Conservation (phyloP, 257 asterid species). For the Fraxinus excelsior region DNA sequence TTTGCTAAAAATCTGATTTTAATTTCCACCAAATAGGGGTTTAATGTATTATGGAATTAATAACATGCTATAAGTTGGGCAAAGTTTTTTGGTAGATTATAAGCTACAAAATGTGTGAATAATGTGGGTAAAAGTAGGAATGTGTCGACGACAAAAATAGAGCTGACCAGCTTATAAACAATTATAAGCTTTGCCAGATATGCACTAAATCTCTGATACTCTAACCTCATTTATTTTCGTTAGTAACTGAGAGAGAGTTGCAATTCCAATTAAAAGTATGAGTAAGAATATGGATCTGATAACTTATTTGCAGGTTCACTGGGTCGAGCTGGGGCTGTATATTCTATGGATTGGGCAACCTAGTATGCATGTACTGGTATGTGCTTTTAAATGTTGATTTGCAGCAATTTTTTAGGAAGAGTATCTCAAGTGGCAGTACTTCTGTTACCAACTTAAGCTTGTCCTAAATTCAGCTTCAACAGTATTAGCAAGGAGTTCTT, state of each 20-base stretch:
- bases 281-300: not conserved
- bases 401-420: not conserved
- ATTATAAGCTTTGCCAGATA: no score
- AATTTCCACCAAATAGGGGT: no score
- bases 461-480: constrained; percentile 48
- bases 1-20: no score
- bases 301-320: constrained; percentile 65
- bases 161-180: no score
- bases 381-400: not conserved
- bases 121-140: no score
- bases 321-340: constrained; percentile 86
- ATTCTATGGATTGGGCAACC: constrained; percentile 97
- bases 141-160: no score
- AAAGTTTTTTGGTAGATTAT: no score
- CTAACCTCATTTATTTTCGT: not conserved
- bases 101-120: no score
- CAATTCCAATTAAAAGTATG: not conserved
- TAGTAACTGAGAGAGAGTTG: not conserved
- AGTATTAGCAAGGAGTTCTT: constrained; percentile 76
- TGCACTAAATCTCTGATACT: not conserved
- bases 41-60: not conserved
- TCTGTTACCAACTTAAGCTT: constrained; percentile 14
- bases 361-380: constrained; percentile 81
- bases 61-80: no score
- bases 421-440: not conserved